phyloP scores from a whole-genome alignment of 228 moss, liverwort and hornwort species.

The Sphagnum magellanicum region DNA sequence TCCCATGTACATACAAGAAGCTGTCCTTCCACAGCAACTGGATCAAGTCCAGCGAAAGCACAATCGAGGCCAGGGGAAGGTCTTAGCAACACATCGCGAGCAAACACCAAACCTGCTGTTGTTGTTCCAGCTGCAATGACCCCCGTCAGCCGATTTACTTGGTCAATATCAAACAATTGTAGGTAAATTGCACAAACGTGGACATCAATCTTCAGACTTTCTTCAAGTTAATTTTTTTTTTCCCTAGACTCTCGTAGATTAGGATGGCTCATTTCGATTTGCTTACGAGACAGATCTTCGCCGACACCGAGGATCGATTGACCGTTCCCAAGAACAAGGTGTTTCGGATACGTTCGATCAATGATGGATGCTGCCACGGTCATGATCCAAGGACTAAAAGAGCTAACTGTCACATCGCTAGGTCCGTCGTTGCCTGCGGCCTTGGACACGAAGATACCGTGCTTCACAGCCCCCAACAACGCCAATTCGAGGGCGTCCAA shows the following conservation, averaged over 20 bases:
- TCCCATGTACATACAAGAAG: conserved; percentile 34
- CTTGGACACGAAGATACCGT: conserved; percentile 27
- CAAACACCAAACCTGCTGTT: too few relatives aligned
- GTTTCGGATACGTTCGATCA: conserved; percentile 33
- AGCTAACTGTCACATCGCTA: conserved; percentile 17
- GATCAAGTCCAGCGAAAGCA: background rate
- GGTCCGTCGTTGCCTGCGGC: conserved; percentile 50
- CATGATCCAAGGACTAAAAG: conserved; percentile 42
- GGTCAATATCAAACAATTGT: too few relatives aligned
- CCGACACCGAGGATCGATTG: conserved; percentile 10
- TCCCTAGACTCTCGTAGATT: too few relatives aligned
- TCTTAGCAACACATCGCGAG: too few relatives aligned
- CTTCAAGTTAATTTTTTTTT: background rate
- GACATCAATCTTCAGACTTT: too few relatives aligned
- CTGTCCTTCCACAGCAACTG: conserved; percentile 16
- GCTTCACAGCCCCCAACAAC: conserved; percentile 32
- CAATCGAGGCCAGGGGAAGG: conserved; percentile 24
- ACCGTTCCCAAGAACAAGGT: conserved; percentile 5
- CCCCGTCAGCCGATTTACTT: too few relatives aligned
- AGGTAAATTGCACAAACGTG: too few relatives aligned
- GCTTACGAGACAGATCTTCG: conserved; percentile 29
- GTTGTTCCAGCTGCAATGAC: too few relatives aligned
- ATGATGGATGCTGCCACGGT: conserved; percentile 47
- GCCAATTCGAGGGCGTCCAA: conserved; percentile 23
- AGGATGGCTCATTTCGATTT: too few relatives aligned